Conservation (phyloP, 2,329 filamentous ascomycete species). For the Leptodontidium sp. region DNA sequence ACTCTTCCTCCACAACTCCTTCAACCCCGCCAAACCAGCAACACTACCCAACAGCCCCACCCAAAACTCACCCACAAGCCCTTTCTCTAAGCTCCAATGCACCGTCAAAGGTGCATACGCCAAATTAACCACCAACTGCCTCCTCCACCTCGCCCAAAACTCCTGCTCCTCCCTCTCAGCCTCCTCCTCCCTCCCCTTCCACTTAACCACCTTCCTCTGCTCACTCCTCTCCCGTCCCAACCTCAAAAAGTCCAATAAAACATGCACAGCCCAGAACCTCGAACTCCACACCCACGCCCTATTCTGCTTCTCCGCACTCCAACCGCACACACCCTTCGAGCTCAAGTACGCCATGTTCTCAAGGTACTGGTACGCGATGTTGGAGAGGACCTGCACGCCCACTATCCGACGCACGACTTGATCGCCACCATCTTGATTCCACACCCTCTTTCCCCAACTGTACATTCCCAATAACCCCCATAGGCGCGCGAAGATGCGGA, state of each 20-base stretch:
- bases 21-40: constrained; percentile 55
- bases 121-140: constrained; percentile 71
- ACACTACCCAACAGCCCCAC: constrained; percentile 65
- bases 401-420: constrained; percentile 60
- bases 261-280: constrained; percentile 81
- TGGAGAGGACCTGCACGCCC: constrained; percentile 72
- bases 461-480: constrained; percentile 82
- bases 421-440: constrained; percentile 48
- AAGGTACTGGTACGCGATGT: constrained; percentile 76
- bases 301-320: constrained; percentile 63
- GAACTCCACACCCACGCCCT: constrained; percentile 76
- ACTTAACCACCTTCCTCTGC: constrained; percentile 43
- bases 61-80: constrained; percentile 65
- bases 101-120: constrained; percentile 84
- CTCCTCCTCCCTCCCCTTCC: constrained; percentile 45
- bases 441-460: constrained; percentile 65
- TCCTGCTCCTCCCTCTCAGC: constrained; percentile 47
- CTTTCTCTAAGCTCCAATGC: constrained; percentile 80
- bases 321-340: constrained; percentile 73
- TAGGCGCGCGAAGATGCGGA: constrained; percentile 76
- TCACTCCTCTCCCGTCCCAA: constrained; percentile 53
- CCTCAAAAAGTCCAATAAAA: constrained; percentile 77
- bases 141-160: constrained; percentile 61
- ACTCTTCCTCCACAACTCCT: constrained; percentile 53
- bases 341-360: constrained; percentile 87